A percentile compares a stretch with the other conserved stretches of the same genome.
Evolutionary conservation across 371 early-diverging fungal genomes (phyloP).

Genomic region (Mucor circinelloides): DNA sequence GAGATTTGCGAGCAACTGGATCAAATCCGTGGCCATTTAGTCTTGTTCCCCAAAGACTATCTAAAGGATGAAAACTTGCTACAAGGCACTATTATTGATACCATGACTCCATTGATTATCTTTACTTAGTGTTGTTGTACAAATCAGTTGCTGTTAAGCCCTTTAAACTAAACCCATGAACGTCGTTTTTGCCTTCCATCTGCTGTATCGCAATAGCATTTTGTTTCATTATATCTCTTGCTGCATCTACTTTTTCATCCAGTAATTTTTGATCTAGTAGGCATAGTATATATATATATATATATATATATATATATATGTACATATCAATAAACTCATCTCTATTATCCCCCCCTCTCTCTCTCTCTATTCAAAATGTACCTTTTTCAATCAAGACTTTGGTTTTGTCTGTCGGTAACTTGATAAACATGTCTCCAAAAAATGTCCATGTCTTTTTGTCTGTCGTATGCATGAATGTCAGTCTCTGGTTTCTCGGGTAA

Average conservation of each 20-base stretch:
- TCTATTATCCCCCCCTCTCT: too few relatives aligned
- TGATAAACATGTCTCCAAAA: constrained; percentile 68
- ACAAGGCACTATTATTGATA: constrained; percentile 55
- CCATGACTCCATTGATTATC: constrained; percentile 61
- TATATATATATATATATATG: too few relatives aligned
- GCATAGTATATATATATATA: too few relatives aligned
- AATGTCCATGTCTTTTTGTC: constrained; percentile 70
- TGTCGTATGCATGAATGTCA: constrained; percentile 7
- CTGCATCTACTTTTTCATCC: constrained; percentile 43
- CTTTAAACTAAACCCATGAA: constrained; percentile 47
- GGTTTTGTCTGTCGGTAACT: constrained; percentile 45
- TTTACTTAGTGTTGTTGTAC: constrained; percentile 52
- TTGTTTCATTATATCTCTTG: constrained; percentile 47
- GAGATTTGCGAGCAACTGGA: constrained; percentile 46
- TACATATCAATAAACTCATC: too few relatives aligned
- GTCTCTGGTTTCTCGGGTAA: too few relatives aligned
- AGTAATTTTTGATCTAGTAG: constrained; percentile 48
- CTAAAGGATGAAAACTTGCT: constrained; percentile 71
- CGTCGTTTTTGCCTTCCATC: constrained; percentile 49
- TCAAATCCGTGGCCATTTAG: constrained; percentile 64
- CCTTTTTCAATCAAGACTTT: constrained; percentile 50
- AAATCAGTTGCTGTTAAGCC: constrained; percentile 45
- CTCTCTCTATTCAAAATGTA: constrained; percentile 14
- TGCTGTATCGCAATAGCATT: constrained; percentile 47
- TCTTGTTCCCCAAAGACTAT: constrained; percentile 78